A percentile compares a stretch with the other conserved stretches of the same genome.
These are phyloP conservation scores for Fusarium liriodendri DNA, from an alignment of 2,329 filamentous ascomycete genomes.

Conservation along the genomic window DNA sequence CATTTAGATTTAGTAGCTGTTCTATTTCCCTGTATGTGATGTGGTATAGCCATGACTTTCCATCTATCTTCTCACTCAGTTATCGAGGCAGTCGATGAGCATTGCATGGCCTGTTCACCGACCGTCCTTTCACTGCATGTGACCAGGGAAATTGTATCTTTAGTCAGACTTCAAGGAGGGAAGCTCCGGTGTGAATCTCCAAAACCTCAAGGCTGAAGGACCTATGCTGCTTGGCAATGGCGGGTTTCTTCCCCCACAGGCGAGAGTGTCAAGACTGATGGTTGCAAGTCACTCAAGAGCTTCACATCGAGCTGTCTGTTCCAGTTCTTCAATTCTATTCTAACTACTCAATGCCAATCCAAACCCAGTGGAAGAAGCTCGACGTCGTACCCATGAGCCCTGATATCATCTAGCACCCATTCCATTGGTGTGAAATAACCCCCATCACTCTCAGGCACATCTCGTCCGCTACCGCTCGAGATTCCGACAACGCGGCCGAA, in stretches of 20 bases:
- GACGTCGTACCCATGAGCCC: conserved; percentile 5
- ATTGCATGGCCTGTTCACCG: too few species aligned
- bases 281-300: neutral
- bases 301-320: neutral
- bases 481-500: conserved; percentile 5
- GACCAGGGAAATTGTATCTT: too few species aligned
- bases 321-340: neutral
- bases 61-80: too few species aligned
- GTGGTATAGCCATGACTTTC: neutral
- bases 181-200: too few species aligned
- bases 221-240: neutral
- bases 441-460: neutral
- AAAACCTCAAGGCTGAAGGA: too few species aligned
- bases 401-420: conserved; percentile 17
- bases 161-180: too few species aligned
- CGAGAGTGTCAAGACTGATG: neutral
- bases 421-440: conserved; percentile 17
- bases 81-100: too few species aligned
- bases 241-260: neutral
- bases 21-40: neutral
- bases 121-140: too few species aligned
- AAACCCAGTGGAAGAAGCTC: neutral
- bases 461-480: neutral
- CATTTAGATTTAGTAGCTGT: neutral
- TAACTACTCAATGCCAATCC: neutral